A percentile compares a stretch with the other conserved stretches of the same genome.
Conservation (phyloP, 83 land plant species). For the Larix sibirica region DNA sequence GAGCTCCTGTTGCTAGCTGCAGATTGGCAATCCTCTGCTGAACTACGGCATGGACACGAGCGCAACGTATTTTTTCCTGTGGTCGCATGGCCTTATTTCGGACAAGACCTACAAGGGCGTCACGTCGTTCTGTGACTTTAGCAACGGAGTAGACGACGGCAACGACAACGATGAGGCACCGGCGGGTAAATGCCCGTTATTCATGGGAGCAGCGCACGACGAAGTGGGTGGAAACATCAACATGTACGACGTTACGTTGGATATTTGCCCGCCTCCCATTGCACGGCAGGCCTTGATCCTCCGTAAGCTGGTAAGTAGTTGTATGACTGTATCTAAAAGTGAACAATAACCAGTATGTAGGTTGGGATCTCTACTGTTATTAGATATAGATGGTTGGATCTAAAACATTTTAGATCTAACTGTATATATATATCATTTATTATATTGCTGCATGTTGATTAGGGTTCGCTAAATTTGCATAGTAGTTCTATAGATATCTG, state of each 20-base stretch:
- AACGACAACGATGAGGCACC: neutral
- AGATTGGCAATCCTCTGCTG: constrained; percentile 39
- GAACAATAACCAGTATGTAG: too few species aligned
- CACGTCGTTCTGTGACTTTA: constrained; percentile 22
- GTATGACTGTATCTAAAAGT: neutral
- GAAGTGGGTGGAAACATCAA: constrained; percentile 21
- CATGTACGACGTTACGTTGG: constrained; percentile 31
- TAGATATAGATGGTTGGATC: too few species aligned
- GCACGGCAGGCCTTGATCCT: constrained; percentile 19
- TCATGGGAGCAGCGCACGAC: neutral
- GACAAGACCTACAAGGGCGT: constrained; percentile 28
- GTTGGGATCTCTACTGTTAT: too few species aligned
- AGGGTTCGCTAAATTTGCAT: too few species aligned
- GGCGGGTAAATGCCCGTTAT: constrained; percentile 14
- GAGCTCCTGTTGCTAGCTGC: neutral
- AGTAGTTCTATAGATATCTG: too few species aligned
- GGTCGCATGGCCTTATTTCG: constrained; percentile 39
- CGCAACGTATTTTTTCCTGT: constrained; percentile 32
- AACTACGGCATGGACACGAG: constrained; percentile 28
- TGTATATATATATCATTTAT: too few species aligned
- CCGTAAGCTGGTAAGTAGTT: constrained; percentile 21
- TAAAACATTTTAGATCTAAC: too few species aligned
- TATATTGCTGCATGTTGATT: too few species aligned
- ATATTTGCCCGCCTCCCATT: constrained; percentile 33
- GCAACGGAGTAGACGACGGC: constrained; percentile 3